Evolutionary conservation across 805 yeast species (phyloP).

Genomic region (Metschnikowia arizonensis): DNA sequence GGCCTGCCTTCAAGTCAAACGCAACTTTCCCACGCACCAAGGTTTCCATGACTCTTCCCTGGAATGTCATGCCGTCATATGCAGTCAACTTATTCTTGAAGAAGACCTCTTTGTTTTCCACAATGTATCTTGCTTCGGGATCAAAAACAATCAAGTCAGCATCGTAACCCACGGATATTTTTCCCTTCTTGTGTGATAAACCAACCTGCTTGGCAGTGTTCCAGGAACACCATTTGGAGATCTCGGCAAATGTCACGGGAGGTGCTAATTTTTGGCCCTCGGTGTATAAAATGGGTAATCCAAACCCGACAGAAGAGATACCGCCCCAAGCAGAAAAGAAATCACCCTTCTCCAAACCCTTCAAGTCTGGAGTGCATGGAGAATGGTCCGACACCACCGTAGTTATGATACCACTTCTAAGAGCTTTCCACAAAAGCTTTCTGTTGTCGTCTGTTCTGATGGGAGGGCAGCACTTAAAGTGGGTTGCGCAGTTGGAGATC

Average conservation of each 20-base stretch:
- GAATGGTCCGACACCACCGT: slow-evolving; percentile 95
- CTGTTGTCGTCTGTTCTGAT: slow-evolving; percentile 75
- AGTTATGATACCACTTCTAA: slow-evolving; percentile 59
- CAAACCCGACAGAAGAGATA: slow-evolving; percentile 87
- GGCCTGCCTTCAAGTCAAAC: slow-evolving; percentile 55
- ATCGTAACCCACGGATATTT: slow-evolving; percentile 68
- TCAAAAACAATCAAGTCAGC: slow-evolving; percentile 88
- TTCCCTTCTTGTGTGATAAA: slow-evolving; percentile 66
- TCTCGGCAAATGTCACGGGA: slow-evolving; percentile 53
- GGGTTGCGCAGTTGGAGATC: slow-evolving; percentile 74
- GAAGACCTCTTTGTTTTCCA: slow-evolving; percentile 52
- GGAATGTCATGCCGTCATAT: slow-evolving; percentile 64
- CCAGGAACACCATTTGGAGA: slow-evolving; percentile 72
- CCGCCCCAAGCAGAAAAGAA: slow-evolving; percentile 97
- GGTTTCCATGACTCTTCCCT: slow-evolving; percentile 77
- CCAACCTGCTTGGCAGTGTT: slow-evolving; percentile 89
- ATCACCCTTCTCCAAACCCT: slow-evolving; percentile 77
- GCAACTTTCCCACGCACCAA: slow-evolving; percentile 71
- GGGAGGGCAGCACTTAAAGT: slow-evolving; percentile 94
- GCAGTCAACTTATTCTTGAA: slow-evolving; percentile 90
- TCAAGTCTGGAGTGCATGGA: slow-evolving; percentile 90
- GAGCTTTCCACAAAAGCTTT: slow-evolving; percentile 71
- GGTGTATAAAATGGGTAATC: slow-evolving; percentile 76
- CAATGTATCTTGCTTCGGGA: slow-evolving; percentile 46
- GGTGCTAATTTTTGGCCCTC: slow-evolving; percentile 55